phyloP scores from a whole-genome alignment of 345 rosid species.

The Brassica juncea region DNA sequence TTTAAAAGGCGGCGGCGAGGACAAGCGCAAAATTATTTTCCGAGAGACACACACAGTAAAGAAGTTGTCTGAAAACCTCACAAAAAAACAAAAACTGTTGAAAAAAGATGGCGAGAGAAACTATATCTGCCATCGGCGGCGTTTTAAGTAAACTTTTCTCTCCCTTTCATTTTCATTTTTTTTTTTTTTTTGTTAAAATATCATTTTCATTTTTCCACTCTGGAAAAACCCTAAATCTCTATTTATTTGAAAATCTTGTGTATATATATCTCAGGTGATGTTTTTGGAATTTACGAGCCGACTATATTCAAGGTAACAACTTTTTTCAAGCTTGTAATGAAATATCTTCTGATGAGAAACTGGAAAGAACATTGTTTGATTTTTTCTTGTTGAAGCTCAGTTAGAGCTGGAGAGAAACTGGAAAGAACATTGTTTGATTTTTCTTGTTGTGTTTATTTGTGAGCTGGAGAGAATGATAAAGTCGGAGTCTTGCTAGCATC shows the following conservation, averaged over 20 bases:
- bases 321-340: not conserved
- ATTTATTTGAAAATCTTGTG: not conserved
- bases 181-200: too few relatives aligned
- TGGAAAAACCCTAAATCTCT: slow-evolving; percentile 8
- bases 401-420: not conserved
- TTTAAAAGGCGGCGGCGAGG: slow-evolving; percentile 17
- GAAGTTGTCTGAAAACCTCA: not conserved
- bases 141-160: slow-evolving; percentile 61
- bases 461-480: not conserved
- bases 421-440: not conserved
- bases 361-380: not conserved
- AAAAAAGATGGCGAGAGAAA: slow-evolving; percentile 73
- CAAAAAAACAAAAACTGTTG: not conserved
- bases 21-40: slow-evolving; percentile 3
- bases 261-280: slow-evolving; percentile 49
- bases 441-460: not conserved
- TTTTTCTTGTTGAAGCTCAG: not conserved
- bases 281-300: slow-evolving; percentile 67
- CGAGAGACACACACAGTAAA: slow-evolving; percentile 1
- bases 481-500: not conserved
- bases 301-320: slow-evolving; percentile 40
- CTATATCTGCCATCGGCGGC: slow-evolving; percentile 55
- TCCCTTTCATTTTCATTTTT: not conserved
- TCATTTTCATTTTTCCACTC: not conserved
- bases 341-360: not conserved